These are phyloP conservation scores for Millerozyma miso DNA, from an alignment of 805 yeast genomes.

Conservation along the genomic window DNA sequence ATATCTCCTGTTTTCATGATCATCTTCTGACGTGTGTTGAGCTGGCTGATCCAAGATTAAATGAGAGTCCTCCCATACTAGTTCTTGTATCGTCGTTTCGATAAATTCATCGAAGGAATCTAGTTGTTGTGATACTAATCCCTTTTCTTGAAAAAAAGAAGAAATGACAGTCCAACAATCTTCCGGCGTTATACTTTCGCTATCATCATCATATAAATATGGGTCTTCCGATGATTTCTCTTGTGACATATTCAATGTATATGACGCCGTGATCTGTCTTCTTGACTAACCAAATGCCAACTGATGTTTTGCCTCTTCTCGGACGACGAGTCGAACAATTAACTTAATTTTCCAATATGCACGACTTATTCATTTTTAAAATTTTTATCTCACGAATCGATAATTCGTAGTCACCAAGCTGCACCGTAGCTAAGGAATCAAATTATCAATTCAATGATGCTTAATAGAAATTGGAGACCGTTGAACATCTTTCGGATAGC, in stretches of 20 bases:
- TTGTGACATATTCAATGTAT: slow-evolving; percentile 8
- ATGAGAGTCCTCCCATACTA: slow-evolving; percentile 93
- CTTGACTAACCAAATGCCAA: slow-evolving; percentile 2
- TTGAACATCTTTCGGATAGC: not conserved
- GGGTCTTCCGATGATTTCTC: slow-evolving; percentile 44
- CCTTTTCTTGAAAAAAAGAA: slow-evolving; percentile 92
- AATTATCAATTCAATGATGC: not conserved
- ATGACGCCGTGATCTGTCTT: not conserved
- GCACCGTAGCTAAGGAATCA: not conserved
- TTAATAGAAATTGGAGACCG: not conserved
- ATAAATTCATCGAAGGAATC: slow-evolving; percentile 98
- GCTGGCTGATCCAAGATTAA: slow-evolving; percentile 96
- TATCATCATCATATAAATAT: slow-evolving; percentile 68
- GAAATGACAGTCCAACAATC: slow-evolving; percentile 99
- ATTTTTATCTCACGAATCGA: not conserved
- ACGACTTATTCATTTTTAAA: not conserved
- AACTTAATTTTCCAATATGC: not conserved
- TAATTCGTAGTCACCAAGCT: not conserved
- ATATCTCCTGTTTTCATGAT: slow-evolving; percentile 85
- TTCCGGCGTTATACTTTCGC: slow-evolving; percentile 76
- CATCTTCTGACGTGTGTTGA: slow-evolving; percentile 89
- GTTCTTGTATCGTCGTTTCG: slow-evolving; percentile 92
- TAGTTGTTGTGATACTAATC: slow-evolving; percentile 94
- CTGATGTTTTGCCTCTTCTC: slow-evolving; percentile 6
- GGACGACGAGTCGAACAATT: not conserved